A percentile compares a stretch with the other conserved stretches of the same genome.
Conservation (phyloP, 176 grass and related monocot species). For the Zizania latifolia region DNA sequence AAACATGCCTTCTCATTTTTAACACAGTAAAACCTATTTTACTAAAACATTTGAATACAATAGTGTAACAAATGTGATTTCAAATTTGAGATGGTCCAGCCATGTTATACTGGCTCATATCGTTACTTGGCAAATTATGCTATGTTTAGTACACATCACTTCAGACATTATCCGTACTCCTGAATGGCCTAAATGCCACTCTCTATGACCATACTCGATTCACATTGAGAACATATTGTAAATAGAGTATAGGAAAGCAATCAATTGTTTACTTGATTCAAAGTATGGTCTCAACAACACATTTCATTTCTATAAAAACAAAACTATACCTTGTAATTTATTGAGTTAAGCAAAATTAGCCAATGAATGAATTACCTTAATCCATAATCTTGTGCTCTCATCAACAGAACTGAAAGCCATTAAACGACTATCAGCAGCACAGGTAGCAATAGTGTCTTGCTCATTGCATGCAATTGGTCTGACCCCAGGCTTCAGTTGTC, state of each 20-base stretch:
- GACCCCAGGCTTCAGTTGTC: conserved; percentile 68
- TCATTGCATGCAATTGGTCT: conserved; percentile 51
- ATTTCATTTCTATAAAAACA: too few relatives aligned
- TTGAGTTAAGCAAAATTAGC: neutral
- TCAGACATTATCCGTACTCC: neutral
- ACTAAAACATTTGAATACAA: neutral
- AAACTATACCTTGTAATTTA: neutral
- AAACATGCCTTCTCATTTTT: neutral
- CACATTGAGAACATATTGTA: neutral
- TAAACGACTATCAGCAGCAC: conserved; percentile 93
- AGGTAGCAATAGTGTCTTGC: conserved; percentile 58
- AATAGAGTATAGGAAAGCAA: neutral
- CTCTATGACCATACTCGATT: neutral
- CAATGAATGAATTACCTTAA: conserved; percentile 55
- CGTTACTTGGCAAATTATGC: neutral
- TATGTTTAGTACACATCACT: neutral
- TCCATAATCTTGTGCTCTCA: conserved; percentile 93
- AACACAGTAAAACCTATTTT: neutral
- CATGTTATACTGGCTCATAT: neutral
- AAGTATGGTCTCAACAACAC: too few relatives aligned
- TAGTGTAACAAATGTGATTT: neutral
- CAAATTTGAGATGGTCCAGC: neutral
- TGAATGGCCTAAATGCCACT: neutral
- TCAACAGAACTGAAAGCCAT: conserved; percentile 68
- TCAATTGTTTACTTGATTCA: neutral